These are phyloP conservation scores for Clonostachys sp. DNA, from an alignment of 2,329 filamentous ascomycete genomes.

Conservation along the genomic window DNA sequence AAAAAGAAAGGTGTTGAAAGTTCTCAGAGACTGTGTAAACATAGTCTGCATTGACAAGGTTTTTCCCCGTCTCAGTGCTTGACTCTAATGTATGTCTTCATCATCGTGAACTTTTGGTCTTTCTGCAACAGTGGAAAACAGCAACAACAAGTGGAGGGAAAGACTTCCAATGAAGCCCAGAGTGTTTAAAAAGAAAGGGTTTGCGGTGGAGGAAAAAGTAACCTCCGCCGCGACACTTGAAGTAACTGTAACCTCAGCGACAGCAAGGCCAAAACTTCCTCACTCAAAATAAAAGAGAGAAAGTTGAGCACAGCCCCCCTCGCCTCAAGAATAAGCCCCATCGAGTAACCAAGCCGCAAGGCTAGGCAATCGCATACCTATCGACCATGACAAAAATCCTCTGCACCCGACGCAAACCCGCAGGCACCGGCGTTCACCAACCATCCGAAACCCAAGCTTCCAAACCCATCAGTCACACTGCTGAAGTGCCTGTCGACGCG, in stretches of 20 bases:
- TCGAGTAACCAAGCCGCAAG: slow-evolving; percentile 79
- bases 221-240: no score
- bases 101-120: slow-evolving; percentile 9
- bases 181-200: slow-evolving; percentile 11
- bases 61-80: slow-evolving; percentile 10
- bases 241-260: no score
- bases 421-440: slow-evolving; percentile 42
- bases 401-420: slow-evolving; percentile 39
- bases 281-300: background rate
- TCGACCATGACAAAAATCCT: slow-evolving; percentile 84
- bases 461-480: slow-evolving; percentile 14
- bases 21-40: slow-evolving; percentile 9
- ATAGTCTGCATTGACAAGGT: slow-evolving; percentile 5
- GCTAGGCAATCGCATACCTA: slow-evolving; percentile 95
- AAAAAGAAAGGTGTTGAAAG: background rate
- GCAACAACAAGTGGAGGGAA: background rate
- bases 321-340: slow-evolving; percentile 99
- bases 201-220: background rate
- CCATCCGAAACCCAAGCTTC: slow-evolving; percentile 23
- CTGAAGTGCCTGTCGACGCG: slow-evolving; percentile 27
- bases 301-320: slow-evolving; percentile 55
- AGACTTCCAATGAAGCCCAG: slow-evolving; percentile 9
- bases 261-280: slow-evolving; percentile 12
- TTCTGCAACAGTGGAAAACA: background rate
- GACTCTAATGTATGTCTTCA: slow-evolving; percentile 12